Percentiles rank a stretch among this genome's conserved stretches.
Conservation (phyloP, 345 rosid genomes). For the Linum lewisii region DNA sequence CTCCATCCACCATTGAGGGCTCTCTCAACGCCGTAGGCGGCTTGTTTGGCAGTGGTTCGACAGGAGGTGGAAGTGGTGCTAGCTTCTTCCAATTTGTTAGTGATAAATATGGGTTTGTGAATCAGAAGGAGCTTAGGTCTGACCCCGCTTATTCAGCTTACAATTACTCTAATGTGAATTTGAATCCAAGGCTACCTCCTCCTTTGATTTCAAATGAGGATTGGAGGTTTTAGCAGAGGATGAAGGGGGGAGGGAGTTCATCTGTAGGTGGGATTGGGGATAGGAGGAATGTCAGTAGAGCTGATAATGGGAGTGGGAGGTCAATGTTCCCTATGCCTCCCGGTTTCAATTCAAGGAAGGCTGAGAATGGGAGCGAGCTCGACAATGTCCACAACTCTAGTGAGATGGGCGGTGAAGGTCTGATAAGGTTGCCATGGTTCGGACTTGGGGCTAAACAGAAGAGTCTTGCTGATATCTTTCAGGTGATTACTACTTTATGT, state of each 20-base stretch:
- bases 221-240: conserved; percentile 70
- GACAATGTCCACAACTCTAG: conserved; percentile 36
- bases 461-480: conserved; percentile 70
- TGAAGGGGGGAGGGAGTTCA: conserved; percentile 52
- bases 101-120: conserved; percentile 29
- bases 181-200: conserved; percentile 90
- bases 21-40: conserved; percentile 56
- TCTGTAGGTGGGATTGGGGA: conserved; percentile 68
- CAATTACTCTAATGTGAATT: conserved; percentile 63
- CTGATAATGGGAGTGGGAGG: conserved; percentile 36
- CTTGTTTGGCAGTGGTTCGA: conserved; percentile 24
- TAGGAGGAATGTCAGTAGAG: conserved; percentile 43
- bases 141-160: conserved; percentile 64
- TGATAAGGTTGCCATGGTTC: conserved; percentile 61
- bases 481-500: conserved; percentile 30
- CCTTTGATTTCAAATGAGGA: conserved; percentile 83
- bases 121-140: conserved; percentile 71
- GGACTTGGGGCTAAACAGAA: conserved; percentile 64
- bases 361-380: conserved; percentile 32
- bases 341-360: conserved; percentile 63
- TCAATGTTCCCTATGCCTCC: conserved; percentile 68
- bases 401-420: conserved; percentile 74
- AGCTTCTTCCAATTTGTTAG: conserved; percentile 36
- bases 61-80: conserved; percentile 19
- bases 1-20: conserved; percentile 71